Percentiles rank a stretch among this genome's conserved stretches.
Evolutionary conservation across 768 basidiomycete species (phyloP).

Genomic region (Fomitopsis serialis): DNA sequence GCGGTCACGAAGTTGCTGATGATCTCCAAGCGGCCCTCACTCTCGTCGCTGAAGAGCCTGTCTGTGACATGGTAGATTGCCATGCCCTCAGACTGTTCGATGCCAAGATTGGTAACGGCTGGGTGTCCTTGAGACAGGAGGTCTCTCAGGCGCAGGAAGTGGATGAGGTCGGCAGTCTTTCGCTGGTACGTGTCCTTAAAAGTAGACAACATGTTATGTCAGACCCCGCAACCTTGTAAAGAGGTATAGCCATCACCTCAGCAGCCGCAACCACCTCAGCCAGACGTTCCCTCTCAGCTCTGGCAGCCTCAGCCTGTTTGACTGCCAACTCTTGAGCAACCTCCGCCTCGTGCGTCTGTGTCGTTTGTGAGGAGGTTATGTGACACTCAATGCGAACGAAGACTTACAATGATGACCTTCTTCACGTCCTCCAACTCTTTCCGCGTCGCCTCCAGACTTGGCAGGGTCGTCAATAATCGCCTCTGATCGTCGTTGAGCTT

Average conservation of each 20-base stretch:
- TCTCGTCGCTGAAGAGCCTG: slow-evolving; percentile 51
- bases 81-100: slow-evolving; percentile 47
- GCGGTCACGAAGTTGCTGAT: slow-evolving; percentile 53
- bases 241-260: slow-evolving; percentile 35
- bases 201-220: background rate
- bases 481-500: slow-evolving; percentile 89
- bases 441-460: slow-evolving; percentile 69
- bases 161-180: slow-evolving; percentile 47
- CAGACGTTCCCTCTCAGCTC: slow-evolving; percentile 49
- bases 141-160: slow-evolving; percentile 54
- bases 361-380: background rate
- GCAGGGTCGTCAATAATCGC: slow-evolving; percentile 63
- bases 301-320: slow-evolving; percentile 53
- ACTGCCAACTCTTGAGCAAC: slow-evolving; percentile 46
- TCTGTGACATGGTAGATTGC: slow-evolving; percentile 51
- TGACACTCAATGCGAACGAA: background rate
- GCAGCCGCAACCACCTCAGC: slow-evolving; percentile 50
- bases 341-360: slow-evolving; percentile 55
- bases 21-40: slow-evolving; percentile 41
- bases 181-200: slow-evolving; percentile 37
- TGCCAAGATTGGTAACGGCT: slow-evolving; percentile 34
- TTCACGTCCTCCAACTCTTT: slow-evolving; percentile 84
- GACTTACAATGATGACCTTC: slow-evolving; percentile 72
- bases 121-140: slow-evolving; percentile 41
- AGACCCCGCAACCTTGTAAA: background rate